Conservation (phyloP, 2,329 filamentous ascomycete species). For the Aaosphaeria arxii region DNA sequence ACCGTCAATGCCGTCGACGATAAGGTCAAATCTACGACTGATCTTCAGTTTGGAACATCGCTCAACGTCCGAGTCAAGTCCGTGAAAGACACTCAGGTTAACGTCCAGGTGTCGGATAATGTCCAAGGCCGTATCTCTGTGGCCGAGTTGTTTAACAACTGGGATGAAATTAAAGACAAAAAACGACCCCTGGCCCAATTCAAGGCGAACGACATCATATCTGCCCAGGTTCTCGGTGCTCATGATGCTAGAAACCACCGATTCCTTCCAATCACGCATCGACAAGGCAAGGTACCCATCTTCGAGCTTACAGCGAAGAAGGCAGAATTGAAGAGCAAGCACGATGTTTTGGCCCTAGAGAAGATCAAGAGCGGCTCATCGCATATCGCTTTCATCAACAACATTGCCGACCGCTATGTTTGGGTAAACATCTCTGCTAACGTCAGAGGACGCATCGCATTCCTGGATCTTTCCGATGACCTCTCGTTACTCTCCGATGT, state of each 20-base stretch:
- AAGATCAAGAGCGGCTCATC: slow-evolving; percentile 69
- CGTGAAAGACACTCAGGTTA: slow-evolving; percentile 87
- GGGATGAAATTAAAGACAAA: slow-evolving; percentile 79
- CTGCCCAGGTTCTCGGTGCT: slow-evolving; percentile 77
- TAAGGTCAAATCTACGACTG: slow-evolving; percentile 61
- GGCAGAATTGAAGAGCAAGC: slow-evolving; percentile 49
- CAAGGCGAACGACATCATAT: slow-evolving; percentile 65
- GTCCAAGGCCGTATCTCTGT: slow-evolving; percentile 91
- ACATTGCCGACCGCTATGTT: slow-evolving; percentile 71
- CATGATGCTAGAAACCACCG: slow-evolving; percentile 88
- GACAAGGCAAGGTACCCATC: slow-evolving; percentile 72
- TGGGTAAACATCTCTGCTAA: slow-evolving; percentile 92
- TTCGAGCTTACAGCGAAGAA: slow-evolving; percentile 85
- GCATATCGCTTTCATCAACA: slow-evolving; percentile 87
- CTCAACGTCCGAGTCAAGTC: slow-evolving; percentile 78
- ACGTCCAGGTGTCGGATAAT: slow-evolving; percentile 83
- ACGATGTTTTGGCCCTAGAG: slow-evolving; percentile 66
- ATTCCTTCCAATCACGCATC: slow-evolving; percentile 88
- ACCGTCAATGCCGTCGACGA: slow-evolving; percentile 63
- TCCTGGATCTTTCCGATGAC: slow-evolving; percentile 85
- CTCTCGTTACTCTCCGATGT: slow-evolving; percentile 74
- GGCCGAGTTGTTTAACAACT: slow-evolving; percentile 84
- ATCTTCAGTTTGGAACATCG: slow-evolving; percentile 69
- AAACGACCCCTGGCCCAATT: slow-evolving; percentile 79
- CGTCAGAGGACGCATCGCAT: slow-evolving; percentile 77